phyloP scores from a whole-genome alignment of 2,329 filamentous ascomycete species.

The Fragosphaeria purpurea region DNA sequence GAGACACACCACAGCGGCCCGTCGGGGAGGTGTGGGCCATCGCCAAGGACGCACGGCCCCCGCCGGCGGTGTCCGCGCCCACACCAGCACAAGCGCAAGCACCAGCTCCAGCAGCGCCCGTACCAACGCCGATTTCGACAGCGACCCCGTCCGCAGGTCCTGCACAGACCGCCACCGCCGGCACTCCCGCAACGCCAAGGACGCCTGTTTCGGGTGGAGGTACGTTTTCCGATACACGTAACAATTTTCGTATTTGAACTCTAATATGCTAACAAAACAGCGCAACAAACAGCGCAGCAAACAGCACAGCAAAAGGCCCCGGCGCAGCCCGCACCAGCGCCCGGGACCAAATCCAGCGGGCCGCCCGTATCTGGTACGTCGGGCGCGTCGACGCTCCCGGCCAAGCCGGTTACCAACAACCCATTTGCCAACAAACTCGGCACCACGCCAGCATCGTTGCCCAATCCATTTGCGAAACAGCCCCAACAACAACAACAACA shows the following conservation, averaged over 20 bases:
- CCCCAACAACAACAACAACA: slow-evolving; percentile 3
- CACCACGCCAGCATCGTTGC: neutral
- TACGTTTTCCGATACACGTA: neutral
- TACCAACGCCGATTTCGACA: too few species aligned
- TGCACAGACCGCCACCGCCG: neutral
- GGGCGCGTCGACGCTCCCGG: slow-evolving; percentile 3
- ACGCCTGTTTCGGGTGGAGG: too few species aligned
- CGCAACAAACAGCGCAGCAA: neutral
- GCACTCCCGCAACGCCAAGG: neutral
- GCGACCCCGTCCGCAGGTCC: neutral
- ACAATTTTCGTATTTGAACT: neutral
- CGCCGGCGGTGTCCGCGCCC: slow-evolving; percentile 15
- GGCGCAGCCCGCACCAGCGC: neutral
- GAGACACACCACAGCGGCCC: slow-evolving; percentile 74
- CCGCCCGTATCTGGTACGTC: neutral
- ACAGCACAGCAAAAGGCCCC: neutral
- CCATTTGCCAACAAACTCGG: slow-evolving; percentile 9
- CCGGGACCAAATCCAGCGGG: neutral
- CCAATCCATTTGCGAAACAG: slow-evolving; percentile 14
- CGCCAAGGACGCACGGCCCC: slow-evolving; percentile 56
- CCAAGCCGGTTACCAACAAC: slow-evolving; percentile 7
- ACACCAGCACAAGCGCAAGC: neutral
- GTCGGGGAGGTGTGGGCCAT: slow-evolving; percentile 81
- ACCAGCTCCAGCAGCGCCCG: neutral
- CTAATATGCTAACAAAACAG: neutral